Evolutionary conservation across 192 early-diverging fungal genomes (phyloP), one percentile per base, ranked within the genome.

Genomic region (Backusella macrospora): DNA sequence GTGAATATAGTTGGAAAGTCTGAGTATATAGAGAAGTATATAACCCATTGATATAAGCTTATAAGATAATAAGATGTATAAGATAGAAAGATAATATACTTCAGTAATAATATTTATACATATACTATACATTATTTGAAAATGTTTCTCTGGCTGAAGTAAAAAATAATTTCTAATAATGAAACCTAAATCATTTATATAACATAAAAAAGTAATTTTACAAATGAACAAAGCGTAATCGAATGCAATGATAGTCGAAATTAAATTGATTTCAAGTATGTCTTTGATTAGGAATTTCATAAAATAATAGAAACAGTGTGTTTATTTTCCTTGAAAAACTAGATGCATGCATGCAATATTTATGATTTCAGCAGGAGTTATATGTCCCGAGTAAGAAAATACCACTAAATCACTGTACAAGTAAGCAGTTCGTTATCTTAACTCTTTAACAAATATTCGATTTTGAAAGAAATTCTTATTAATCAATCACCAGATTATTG

Each of bases 241-340:
- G 52, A 23, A 59, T 26, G 52, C 52, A 59, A 59, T 59, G 13
- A n/a, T 59, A 59, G 52, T 23, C 26, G 52, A 23, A 59, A 59
- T 59, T 59, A 59, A 59, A 59, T 23, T 59, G 52, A 0, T 26
- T 12, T 9, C 21, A 59, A 59, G 52, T 23, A 59, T 59, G 52
- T 59, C 29, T 59, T 59, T 59, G 52, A 59, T 59, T 59, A 59
- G 52, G 52, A 59, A 26, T 59, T 59, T 23, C 23, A 59, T 59
- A 26, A 29, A 59, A 10, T 21, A 59, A 52, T 52, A 52, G 18
- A 18, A 18, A 52, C 18, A 52, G 12, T 59, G 52, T 26, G 52
- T 26, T 59, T 29, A 23, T 59, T 59, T 59, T 59, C 52, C 23
- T 26, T 59, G 52, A 23, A 59, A 59, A 59, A 4, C 26, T 59